A percentile compares a stretch with the other conserved stretches of the same genome.
These are phyloP conservation scores for Talaromyces sp. DNA, from an alignment of 2,329 filamentous ascomycete species.

Conservation along the genomic window DNA sequence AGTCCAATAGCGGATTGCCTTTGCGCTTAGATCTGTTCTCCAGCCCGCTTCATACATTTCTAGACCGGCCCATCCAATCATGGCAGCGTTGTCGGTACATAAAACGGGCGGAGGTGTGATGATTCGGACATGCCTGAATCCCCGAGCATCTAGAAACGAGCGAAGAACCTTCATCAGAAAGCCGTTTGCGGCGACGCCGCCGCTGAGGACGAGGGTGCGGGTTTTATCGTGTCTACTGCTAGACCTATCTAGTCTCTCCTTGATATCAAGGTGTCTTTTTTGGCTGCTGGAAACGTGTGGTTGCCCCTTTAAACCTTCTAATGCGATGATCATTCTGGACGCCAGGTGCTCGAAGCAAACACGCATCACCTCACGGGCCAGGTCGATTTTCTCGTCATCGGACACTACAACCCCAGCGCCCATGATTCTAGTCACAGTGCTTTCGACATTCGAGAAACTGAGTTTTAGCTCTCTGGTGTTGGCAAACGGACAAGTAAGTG, in stretches of 20 bases:
- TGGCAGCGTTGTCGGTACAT: conserved; percentile 94
- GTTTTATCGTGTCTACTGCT: conserved; percentile 27
- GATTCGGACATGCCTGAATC: conserved; percentile 57
- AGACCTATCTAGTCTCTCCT: conserved; percentile 1
- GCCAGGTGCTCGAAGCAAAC: conserved; percentile 83
- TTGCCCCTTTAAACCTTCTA: conserved; percentile 44
- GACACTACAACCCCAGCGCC: conserved; percentile 36
- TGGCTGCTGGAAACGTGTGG: not conserved
- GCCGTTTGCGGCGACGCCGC: conserved; percentile 81
- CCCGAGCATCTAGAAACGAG: conserved; percentile 60
- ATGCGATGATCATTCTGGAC: conserved; percentile 65
- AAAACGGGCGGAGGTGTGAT: conserved; percentile 69
- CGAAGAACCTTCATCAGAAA: conserved; percentile 67
- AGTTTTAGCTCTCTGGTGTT: conserved; percentile 58
- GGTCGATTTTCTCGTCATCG: conserved; percentile 57
- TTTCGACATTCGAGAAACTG: conserved; percentile 69
- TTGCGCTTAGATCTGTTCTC: conserved; percentile 55
- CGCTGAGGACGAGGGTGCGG: conserved; percentile 71
- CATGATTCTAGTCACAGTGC: conserved; percentile 57
- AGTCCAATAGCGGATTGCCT: conserved; percentile 65
- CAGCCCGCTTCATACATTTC: conserved; percentile 87
- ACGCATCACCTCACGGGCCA: conserved; percentile 72
- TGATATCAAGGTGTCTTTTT: not conserved
- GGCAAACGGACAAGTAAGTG: conserved; percentile 61
- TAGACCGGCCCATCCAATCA: conserved; percentile 91